phyloP scores from a whole-genome alignment of 108 stramenopile species.

The Nitzschia sp. region DNA sequence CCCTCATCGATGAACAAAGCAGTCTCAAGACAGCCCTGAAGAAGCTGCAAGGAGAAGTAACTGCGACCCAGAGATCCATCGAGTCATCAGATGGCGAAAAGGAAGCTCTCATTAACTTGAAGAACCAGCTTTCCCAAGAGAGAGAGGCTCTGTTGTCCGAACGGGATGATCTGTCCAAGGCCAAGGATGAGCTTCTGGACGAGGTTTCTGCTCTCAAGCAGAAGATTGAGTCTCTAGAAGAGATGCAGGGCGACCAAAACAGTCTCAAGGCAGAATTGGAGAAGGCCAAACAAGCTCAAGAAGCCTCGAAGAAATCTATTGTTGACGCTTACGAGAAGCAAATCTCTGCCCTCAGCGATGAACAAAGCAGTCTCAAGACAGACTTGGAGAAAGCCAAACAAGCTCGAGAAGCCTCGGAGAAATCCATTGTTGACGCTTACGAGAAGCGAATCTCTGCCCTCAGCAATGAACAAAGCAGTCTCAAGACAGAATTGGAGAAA shows the following conservation, averaged over 20 bases:
- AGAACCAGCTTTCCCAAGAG: background rate
- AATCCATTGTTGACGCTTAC: slow-evolving; percentile 46
- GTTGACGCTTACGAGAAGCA: slow-evolving; percentile 58
- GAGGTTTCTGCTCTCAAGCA: slow-evolving; percentile 42
- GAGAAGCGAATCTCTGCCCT: slow-evolving; percentile 51
- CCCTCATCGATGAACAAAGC: too few relatives aligned
- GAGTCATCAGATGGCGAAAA: background rate
- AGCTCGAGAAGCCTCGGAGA: slow-evolving; percentile 54
- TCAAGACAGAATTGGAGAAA: slow-evolving; percentile 47
- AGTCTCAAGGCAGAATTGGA: slow-evolving; percentile 49
- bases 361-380: slow-evolving; percentile 34
- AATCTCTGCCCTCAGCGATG: slow-evolving; percentile 34
- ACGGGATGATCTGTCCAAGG: background rate
- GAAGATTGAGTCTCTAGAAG: slow-evolving; percentile 42
- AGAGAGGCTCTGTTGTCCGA: background rate
- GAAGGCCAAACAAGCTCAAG: slow-evolving; percentile 48
- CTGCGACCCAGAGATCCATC: background rate
- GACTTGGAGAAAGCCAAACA: slow-evolving; percentile 50
- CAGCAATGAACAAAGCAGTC: slow-evolving; percentile 23
- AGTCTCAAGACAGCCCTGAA: background rate
- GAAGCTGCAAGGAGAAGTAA: background rate
- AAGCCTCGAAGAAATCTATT: slow-evolving; percentile 49
- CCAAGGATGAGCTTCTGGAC: slow-evolving; percentile 28
- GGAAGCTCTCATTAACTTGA: too few relatives aligned
- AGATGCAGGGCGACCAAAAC: slow-evolving; percentile 22